phyloP scores from a whole-genome alignment of 2,329 filamentous ascomycete genomes.

The Tolypocladium cylindrosporum region DNA sequence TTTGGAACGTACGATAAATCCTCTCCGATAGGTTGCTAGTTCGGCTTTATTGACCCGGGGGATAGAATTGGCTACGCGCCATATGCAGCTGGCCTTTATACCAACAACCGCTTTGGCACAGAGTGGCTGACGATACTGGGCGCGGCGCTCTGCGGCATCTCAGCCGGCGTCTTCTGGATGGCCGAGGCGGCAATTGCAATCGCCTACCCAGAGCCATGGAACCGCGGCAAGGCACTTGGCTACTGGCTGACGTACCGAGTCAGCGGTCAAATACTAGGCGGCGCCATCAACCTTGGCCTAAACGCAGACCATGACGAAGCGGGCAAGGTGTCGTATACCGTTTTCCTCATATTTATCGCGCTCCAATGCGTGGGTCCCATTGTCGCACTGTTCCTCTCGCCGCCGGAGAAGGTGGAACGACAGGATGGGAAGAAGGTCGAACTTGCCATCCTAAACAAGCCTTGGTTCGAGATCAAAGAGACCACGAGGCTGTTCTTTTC shows the following conservation, averaged over 20 bases:
- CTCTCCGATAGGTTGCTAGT: too few relatives aligned
- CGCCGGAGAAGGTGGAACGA: constrained; percentile 51
- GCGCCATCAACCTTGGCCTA: constrained; percentile 60
- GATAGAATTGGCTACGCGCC: constrained; percentile 53
- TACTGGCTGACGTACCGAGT: constrained; percentile 55
- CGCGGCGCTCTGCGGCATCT: constrained; percentile 58
- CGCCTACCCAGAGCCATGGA: constrained; percentile 60
- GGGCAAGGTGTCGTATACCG: constrained; percentile 58
- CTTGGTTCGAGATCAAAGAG: constrained; percentile 48
- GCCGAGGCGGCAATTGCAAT: constrained; percentile 65
- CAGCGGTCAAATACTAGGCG: constrained; percentile 59
- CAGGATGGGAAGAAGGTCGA: constrained; percentile 54
- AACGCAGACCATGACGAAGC: constrained; percentile 47
- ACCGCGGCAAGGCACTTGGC: constrained; percentile 53
- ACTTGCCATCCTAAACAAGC: constrained; percentile 44
- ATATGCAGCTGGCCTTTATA: constrained; percentile 61
- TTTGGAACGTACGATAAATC: constrained; percentile 47
- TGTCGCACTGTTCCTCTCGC: constrained; percentile 52
- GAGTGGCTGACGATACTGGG: constrained; percentile 62
- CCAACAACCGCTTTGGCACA: constrained; percentile 59
- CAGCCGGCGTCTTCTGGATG: constrained; percentile 67
- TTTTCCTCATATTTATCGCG: constrained; percentile 61
- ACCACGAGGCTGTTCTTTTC: constrained; percentile 50
- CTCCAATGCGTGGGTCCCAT: constrained; percentile 57
- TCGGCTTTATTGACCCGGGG: too few relatives aligned